Base-by-base conservation (phyloP, 495 filamentous ascomycete species). In the Apiosordaria backusii region DNA sequence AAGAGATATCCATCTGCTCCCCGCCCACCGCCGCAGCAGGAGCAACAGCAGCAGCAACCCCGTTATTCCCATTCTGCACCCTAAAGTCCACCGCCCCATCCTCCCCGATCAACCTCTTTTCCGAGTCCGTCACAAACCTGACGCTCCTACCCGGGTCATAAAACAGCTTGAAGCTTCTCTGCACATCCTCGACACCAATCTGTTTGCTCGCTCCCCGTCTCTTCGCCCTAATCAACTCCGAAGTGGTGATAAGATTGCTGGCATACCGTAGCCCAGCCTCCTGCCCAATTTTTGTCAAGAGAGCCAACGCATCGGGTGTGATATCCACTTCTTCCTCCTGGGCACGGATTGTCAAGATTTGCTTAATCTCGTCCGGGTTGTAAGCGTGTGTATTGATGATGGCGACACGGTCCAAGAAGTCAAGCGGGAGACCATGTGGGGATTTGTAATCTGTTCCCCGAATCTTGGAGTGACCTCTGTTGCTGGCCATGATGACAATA, bases 401-500 rank as follows among this genome's bases (percentile, higher is more conserved):
- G 63, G 96, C 90, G 40, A 97, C 90, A 16, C 96, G 91, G 73
- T 98, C 95, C 9, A 98, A 86, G 80, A 99, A 97, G 76, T 99
- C 95, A 27, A 97, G 87, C 0, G 96, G 95, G 4, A 99, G 79
- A 2, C 95, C 95, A 77, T 98, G 95, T 1, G 95, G 94, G 65
- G 89, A 92, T 64, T 86, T 89, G 79, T 97, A 95, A 70, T 89
- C 92, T 35, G 96, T 99, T 35, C 96, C 95, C 13, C 96, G 86
- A 70, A 99, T 97, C 59, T 87, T 86, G n/a, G 94, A 89, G 72
- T 93, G 87, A 62, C 95, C 95, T 29, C 95, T 85, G 78, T 99
- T 99, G 84, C 90, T 95, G n/a, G 95, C 95, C 93, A 99, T 97
- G 78, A 99, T 98, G 76, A 99, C 93, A 72, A 99, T 95, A 35